These are phyloP conservation scores for Cyclanthera cordifolia DNA, from an alignment of 306 rosid species.

Conservation along the genomic window DNA sequence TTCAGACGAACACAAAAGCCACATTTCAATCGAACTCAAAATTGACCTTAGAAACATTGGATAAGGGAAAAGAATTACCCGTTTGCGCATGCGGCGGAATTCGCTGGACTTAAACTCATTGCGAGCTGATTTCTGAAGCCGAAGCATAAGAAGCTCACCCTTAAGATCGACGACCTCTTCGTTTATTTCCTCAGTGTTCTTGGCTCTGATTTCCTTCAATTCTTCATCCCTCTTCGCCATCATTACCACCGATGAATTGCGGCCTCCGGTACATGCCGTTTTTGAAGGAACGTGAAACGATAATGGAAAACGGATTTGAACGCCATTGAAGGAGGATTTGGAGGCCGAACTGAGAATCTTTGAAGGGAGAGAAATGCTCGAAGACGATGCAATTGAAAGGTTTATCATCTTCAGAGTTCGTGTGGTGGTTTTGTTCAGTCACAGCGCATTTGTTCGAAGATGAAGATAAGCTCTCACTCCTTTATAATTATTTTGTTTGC, in stretches of 20 bases:
- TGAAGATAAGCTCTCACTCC: too few relatives aligned
- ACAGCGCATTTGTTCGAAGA: neutral
- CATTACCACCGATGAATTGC: slow-evolving; percentile 44
- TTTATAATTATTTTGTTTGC: too few relatives aligned
- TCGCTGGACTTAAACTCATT: slow-evolving; percentile 81
- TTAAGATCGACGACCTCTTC: slow-evolving; percentile 77
- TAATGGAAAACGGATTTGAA: slow-evolving; percentile 23
- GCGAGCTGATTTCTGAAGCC: slow-evolving; percentile 66
- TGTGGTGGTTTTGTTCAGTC: slow-evolving; percentile 3
- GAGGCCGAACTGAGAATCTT: slow-evolving; percentile 19
- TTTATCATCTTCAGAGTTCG: slow-evolving; percentile 21
- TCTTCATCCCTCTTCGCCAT: slow-evolving; percentile 77
- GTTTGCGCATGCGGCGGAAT: slow-evolving; percentile 74
- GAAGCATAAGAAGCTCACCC: slow-evolving; percentile 88
- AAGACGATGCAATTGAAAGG: slow-evolving; percentile 30
- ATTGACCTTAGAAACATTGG: neutral
- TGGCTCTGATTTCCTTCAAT: slow-evolving; percentile 55
- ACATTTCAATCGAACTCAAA: neutral
- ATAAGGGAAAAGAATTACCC: slow-evolving; percentile 27
- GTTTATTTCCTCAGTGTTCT: slow-evolving; percentile 57
- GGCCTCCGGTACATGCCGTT: slow-evolving; percentile 17
- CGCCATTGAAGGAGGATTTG: slow-evolving; percentile 37
- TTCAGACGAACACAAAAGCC: slow-evolving; percentile 1
- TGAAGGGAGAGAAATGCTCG: slow-evolving; percentile 22
- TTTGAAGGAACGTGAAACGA: slow-evolving; percentile 25